Conservation (phyloP, 2,329 filamentous ascomycete genomes). For the Mollisiaceae sp. region DNA sequence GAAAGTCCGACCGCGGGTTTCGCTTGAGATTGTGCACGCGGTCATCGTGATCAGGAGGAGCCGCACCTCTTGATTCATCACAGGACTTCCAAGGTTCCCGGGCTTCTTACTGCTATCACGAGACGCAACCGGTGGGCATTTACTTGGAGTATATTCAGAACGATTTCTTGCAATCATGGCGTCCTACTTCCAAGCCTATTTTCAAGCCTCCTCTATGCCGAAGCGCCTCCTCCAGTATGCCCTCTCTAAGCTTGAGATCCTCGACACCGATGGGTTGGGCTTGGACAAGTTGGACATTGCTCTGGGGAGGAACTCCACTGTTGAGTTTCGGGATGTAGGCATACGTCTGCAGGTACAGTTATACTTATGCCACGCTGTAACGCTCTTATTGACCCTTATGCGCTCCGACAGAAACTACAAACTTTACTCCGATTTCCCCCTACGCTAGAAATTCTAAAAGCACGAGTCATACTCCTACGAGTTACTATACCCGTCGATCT, state of each 20-base stretch:
- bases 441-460: slow-evolving; percentile 72
- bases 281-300: slow-evolving; percentile 85
- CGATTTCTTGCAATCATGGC: slow-evolving; percentile 37
- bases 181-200: slow-evolving; percentile 42
- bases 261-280: slow-evolving; percentile 87
- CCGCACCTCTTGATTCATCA: slow-evolving; percentile 27
- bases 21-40: slow-evolving; percentile 36
- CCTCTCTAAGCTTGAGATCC: slow-evolving; percentile 79
- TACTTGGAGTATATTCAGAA: slow-evolving; percentile 4
- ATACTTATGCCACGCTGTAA: background rate
- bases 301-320: slow-evolving; percentile 78
- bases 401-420: slow-evolving; percentile 72
- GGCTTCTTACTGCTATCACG: slow-evolving; percentile 10
- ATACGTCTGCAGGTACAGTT: slow-evolving; percentile 73
- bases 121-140: background rate
- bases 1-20: slow-evolving; percentile 21
- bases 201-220: slow-evolving; percentile 69
- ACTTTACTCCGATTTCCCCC: slow-evolving; percentile 75
- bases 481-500: slow-evolving; percentile 88
- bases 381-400: background rate
- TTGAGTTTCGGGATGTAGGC: slow-evolving; percentile 87
- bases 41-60: slow-evolving; percentile 33
- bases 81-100: slow-evolving; percentile 13
- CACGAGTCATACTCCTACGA: slow-evolving; percentile 76
- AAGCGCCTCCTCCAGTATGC: slow-evolving; percentile 89